Evolutionary conservation across 2,329 filamentous ascomycete species (phyloP), one percentile per base, ranked within the genome.

Genomic region (Talaromyces sp.): DNA sequence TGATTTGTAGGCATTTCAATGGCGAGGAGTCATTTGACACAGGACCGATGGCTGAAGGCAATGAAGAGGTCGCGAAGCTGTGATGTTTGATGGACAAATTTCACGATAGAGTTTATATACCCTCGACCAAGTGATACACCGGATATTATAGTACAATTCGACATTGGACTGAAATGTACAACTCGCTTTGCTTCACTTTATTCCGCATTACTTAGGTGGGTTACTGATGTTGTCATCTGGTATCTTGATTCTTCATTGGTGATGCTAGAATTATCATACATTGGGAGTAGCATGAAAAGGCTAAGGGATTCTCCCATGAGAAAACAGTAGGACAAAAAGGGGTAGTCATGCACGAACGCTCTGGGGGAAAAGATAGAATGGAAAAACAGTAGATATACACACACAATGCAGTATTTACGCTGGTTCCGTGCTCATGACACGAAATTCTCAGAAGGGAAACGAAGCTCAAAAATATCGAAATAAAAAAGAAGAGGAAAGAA

Each of bases 11-110:
- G 78, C 77, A 80, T 63, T 80, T 80, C 60, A 73, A 73, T 64
- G 78, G 78, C 1, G 78, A 80, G 55, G 78, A 80, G 67, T 73
- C 73, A 31, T 80, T 80, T 64, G 73, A 78, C 68, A 70, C 69
- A n/a, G 69, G 69, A 5, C 65, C 70, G 14, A 71, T 74, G 70
- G 61, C 65, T 50, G 64, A 65, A 19, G 49, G 49, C 11, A 29
- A 31, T 52, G 52, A 60, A 26, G 52, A 56, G 29, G 14, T 27
- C 21, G 41, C 58, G 3, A 60, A 60, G 29, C n/a, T 60, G 24
- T 58, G 29, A 29, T 19, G 2, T 21, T 24, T 4, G n/a, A 46
- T 3, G 21, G 43, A 24, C 6, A 5, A 46, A 6, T 24, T 8
- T 24, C 3, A 24, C 11, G 9, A 19, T 46, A 46, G n/a, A 46